Evolutionary conservation across 768 basidiomycete genomes (phyloP).

Genomic region (Amanita fuliginea): DNA sequence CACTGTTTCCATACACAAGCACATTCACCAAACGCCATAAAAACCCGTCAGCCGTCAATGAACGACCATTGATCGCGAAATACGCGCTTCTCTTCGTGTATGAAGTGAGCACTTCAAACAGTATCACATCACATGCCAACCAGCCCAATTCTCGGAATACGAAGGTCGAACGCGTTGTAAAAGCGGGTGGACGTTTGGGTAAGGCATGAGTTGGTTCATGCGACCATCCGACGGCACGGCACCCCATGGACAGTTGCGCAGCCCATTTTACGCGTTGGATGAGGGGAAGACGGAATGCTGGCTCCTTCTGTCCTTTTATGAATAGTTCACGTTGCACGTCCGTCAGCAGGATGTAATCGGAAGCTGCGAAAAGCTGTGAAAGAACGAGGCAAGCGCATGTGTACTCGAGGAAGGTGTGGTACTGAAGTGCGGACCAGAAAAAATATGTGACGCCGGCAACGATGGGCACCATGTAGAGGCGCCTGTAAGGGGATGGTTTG

Average conservation of each 20-base stretch:
- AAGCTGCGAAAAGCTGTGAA: constrained; percentile 3
- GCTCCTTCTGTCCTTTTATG: constrained; percentile 1
- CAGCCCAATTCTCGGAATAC: constrained; percentile 7
- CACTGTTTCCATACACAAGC: constrained; percentile 11
- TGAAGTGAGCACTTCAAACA: constrained; percentile 14
- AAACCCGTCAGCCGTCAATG: constrained; percentile 6
- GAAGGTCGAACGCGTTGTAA: constrained; percentile 15
- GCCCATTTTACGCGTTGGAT: constrained; percentile 17
- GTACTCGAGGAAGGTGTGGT: constrained; percentile 5
- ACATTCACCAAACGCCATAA: constrained; percentile 10
- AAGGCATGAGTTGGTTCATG: constrained; percentile 15
- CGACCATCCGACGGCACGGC: constrained; percentile 24
- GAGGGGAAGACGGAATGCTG: constrained; percentile 5
- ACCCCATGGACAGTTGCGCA: constrained; percentile 16
- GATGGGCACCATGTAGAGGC: constrained; percentile 9
- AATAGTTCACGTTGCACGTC: constrained; percentile 8
- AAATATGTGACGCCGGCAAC: constrained; percentile 5
- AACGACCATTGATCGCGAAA: constrained; percentile 8
- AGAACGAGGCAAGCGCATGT: constrained; percentile 8
- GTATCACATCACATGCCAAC: constrained; percentile 8
- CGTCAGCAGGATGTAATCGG: constrained; percentile 8
- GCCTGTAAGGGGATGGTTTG: constrained; percentile 9
- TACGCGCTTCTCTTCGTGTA: constrained; percentile 7
- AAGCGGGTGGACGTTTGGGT: constrained; percentile 10
- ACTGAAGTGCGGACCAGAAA: neutral